Percentiles rank a stretch among this genome's conserved stretches.
phyloP scores from a whole-genome alignment of 208 protist species.

The Acanthamoeba triangularis region DNA sequence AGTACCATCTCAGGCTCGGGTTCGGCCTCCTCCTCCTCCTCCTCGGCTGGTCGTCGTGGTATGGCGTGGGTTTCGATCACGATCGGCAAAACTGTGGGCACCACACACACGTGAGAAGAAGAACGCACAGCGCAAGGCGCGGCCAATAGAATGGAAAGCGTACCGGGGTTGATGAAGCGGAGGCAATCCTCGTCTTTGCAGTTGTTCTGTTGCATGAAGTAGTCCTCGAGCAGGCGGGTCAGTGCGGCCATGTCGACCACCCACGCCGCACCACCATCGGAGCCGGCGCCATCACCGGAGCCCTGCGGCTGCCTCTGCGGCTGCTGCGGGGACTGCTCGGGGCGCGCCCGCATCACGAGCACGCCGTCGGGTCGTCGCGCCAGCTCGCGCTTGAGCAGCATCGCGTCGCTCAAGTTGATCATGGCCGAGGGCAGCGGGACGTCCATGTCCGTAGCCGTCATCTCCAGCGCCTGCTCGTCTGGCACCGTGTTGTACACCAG shows the following conservation, averaged over 20 bases:
- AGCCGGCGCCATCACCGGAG: too few relatives aligned
- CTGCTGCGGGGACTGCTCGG: not conserved
- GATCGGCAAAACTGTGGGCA: not conserved
- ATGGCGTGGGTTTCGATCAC: not conserved
- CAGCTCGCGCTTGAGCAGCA: not conserved
- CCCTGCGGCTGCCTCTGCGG: too few relatives aligned
- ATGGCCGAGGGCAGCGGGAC: not conserved
- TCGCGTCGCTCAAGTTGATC: not conserved
- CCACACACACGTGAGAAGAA: not conserved
- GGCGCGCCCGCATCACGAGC: not conserved
- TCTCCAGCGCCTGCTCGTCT: not conserved
- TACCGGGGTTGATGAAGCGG: not conserved
- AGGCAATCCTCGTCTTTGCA: not conserved
- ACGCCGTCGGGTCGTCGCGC: not conserved
- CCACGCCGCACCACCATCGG: not conserved
- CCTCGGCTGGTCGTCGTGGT: not conserved
- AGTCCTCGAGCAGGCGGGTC: not conserved
- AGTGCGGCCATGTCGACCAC: not conserved
- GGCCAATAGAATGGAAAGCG: too few relatives aligned
- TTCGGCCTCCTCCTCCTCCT: not conserved
- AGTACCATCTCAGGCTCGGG: too few relatives aligned
- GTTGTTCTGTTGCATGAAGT: not conserved
- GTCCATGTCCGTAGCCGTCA: not conserved
- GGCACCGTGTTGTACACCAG: slow-evolving; percentile 2
- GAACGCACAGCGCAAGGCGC: too few relatives aligned